Percentiles rank a stretch among this genome's conserved stretches.
Evolutionary conservation across 805 yeast genomes (phyloP).

Genomic region (Metschnikowia shivogae): DNA sequence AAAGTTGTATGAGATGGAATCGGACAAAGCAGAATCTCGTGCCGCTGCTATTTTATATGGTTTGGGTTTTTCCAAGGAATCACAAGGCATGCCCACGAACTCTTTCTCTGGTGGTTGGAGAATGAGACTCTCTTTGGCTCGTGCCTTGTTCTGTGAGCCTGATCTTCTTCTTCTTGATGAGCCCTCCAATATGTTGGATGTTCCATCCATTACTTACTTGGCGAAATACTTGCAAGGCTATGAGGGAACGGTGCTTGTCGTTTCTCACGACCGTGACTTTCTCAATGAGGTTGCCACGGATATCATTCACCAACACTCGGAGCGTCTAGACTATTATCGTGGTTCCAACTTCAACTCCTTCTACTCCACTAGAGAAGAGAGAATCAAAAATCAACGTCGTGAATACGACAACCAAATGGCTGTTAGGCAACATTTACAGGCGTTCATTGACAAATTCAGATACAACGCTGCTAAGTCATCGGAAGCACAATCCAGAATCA

Average conservation of each 20-base stretch:
- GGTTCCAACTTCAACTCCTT: constrained; percentile 92
- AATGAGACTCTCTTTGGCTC: constrained; percentile 96
- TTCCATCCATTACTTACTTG: constrained; percentile 92
- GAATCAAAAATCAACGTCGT: constrained; percentile 85
- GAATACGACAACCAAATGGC: constrained; percentile 99
- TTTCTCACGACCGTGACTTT: constrained; percentile 96
- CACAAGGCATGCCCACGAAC: constrained; percentile 80
- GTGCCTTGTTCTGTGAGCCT: constrained; percentile 96
- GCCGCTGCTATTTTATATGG: constrained; percentile 94
- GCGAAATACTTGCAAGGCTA: constrained; percentile 87
- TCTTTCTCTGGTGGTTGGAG: constrained; percentile 99
- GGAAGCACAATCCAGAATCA: constrained; percentile 97
- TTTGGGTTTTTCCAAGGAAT: constrained; percentile 85
- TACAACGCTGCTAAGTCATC: constrained; percentile 97
- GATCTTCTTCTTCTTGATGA: constrained; percentile 91
- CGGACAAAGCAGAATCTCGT: constrained; percentile 95
- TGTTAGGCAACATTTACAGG: constrained; percentile 86
- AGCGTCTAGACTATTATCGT: constrained; percentile 90
- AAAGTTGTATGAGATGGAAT: constrained; percentile 87
- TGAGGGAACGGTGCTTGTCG: constrained; percentile 89
- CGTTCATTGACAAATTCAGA: constrained; percentile 91
- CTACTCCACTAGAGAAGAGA: constrained; percentile 90
- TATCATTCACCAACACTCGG: constrained; percentile 96
- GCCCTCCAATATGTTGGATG: constrained; percentile 99
- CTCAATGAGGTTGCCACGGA: constrained; percentile 98